Percentiles rank a stretch among this genome's conserved stretches.
Conservation (phyloP, 129 eudicot genomes). For the Centaurea solstitialis region DNA sequence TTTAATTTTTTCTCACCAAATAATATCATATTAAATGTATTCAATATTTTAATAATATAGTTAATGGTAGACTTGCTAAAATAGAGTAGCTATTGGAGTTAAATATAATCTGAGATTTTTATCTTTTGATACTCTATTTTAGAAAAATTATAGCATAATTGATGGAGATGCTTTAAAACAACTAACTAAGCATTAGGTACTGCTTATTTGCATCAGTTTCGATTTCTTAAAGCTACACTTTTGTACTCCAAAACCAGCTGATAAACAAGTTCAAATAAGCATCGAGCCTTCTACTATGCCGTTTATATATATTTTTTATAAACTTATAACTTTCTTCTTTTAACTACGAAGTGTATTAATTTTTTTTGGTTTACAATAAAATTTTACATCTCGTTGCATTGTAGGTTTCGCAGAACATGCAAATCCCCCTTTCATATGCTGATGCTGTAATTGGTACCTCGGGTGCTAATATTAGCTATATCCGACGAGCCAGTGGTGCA, state of each 20-base stretch:
- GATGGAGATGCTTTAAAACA: neutral
- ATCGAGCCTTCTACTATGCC: neutral
- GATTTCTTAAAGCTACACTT: neutral
- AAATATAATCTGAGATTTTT: too few species aligned
- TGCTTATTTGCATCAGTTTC: neutral
- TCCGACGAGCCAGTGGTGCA: conserved; percentile 85
- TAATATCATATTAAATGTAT: too few species aligned
- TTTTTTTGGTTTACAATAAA: neutral
- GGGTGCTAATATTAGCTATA: conserved; percentile 79
- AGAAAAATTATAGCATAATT: too few species aligned
- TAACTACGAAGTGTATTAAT: neutral
- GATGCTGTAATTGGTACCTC: conserved; percentile 87
- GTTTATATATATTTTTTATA: neutral
- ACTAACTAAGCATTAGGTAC: neutral
- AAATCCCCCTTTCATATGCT: conserved; percentile 76
- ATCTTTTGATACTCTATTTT: too few species aligned
- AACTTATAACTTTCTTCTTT: neutral
- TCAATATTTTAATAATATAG: too few species aligned
- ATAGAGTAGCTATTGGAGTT: too few species aligned
- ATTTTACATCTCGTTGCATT: neutral
- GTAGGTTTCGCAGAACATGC: conserved; percentile 87
- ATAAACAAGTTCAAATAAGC: neutral
- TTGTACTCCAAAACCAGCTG: neutral
- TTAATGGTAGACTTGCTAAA: too few species aligned
- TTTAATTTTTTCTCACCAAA: too few species aligned